These are phyloP conservation scores for Entomortierella chlamydospora DNA, from an alignment of 192 early-diverging fungal genomes.

Conservation along the genomic window DNA sequence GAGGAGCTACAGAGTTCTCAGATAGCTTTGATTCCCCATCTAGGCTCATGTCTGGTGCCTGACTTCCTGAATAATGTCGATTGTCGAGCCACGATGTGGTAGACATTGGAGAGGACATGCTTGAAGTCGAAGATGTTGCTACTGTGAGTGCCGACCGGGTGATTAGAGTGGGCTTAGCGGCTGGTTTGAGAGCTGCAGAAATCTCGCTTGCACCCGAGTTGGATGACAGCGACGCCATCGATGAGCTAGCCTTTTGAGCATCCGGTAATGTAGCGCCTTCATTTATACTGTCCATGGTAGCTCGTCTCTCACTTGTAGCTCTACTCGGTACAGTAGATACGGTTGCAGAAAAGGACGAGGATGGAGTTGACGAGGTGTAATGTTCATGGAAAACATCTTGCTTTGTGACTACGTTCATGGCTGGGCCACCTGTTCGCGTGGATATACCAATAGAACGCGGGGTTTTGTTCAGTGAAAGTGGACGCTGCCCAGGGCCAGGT, in stretches of 20 bases:
- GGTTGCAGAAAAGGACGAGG: conserved; percentile 22
- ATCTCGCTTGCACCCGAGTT: conserved; percentile 18
- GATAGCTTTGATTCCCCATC: background rate
- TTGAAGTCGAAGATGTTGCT: conserved; percentile 38
- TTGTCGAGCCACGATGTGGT: conserved; percentile 43
- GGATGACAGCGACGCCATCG: conserved; percentile 5
- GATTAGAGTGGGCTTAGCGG: conserved; percentile 37
- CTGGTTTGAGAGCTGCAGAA: background rate
- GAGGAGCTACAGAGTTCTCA: background rate
- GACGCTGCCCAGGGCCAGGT: background rate
- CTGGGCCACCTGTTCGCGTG: conserved; percentile 14
- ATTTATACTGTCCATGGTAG: background rate
- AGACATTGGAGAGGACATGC: conserved; percentile 47
- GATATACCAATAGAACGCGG: conserved; percentile 29
- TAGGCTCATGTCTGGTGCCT: background rate
- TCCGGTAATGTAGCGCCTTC: background rate
- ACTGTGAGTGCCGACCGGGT: conserved; percentile 27
- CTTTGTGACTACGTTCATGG: conserved; percentile 35
- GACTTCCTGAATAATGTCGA: conserved; percentile 4
- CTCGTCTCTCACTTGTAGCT: conserved; percentile 18
- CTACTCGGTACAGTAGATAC: conserved; percentile 6
- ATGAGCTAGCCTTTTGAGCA: background rate
- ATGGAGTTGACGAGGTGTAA: conserved; percentile 17
- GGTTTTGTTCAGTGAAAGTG: background rate
- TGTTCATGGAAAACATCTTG: conserved; percentile 46